Base-by-base conservation (phyloP, 2,329 filamentous ascomycete genomes). In the Torrubiella hemipterigena region DNA sequence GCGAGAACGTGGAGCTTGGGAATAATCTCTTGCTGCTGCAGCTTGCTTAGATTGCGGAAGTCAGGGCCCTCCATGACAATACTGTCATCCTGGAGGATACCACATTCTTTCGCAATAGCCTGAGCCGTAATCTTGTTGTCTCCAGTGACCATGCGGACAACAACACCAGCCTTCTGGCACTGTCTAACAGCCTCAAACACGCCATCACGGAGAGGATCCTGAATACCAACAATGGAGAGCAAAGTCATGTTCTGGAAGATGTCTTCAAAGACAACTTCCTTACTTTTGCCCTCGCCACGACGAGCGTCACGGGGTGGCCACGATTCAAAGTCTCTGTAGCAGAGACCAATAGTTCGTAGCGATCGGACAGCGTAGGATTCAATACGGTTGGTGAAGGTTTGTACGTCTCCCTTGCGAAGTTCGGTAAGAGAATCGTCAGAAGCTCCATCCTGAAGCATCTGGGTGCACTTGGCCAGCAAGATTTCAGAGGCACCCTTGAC, bases 131-230 rank as follows among this genome's bases (percentile, higher is more conserved):
- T 59, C 42, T 80, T 74, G 56, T 89, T 87, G 58, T 89, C 82
- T 40, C 82, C 82, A 5, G 82, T 89, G 3, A 89, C 82, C 82
- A 89, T 89, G 46, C 82, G 79, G 13, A 87, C 81, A 38, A 79
- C 70, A 9, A 89, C 81, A 37, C 82, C 82, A 5, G 82, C 82
- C 34, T 69, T 66, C 49, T 87, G 80, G 47, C 82, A 87, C 35
- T 76, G 66, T 36, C 61, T 63, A 17, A 89, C 81, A 9, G 82
- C 81, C 31, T 84, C 73, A 2, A 65, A 65, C n/a, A 87, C 82
- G 38, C 81, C 81, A 0, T 71, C 66, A 38, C 82, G 79, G 10
- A 87, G 67, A 27, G 82, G 82, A 51, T 89, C 82, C 49, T 87
- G 82, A 38, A 89, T 87, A 45, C 82, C 82, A 30, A 86, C 79